Base-by-base conservation (phyloP, 2,329 filamentous ascomycete genomes). In the Pseudogymnoascus sp. region DNA sequence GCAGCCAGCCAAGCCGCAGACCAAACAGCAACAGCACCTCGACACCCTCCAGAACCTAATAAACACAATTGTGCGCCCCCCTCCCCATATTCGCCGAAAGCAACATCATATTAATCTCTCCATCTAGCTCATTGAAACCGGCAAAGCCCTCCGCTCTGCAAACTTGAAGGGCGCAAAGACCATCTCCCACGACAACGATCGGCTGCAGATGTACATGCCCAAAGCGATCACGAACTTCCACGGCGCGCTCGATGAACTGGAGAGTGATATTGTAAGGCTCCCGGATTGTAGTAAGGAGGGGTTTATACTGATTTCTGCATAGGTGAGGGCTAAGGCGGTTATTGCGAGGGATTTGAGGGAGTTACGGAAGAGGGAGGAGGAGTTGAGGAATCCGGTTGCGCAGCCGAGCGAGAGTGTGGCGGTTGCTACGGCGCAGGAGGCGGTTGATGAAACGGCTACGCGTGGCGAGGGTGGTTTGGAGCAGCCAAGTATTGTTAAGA, bases 111-210 rank as follows among this genome's bases (percentile, higher is more conserved):
- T 60, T n/a, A 39, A 33, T 19, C 11, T 21, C 10, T 26, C 60
- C 65, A 58, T 70, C 35, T 64, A 86, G 83, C 78, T 86, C 26
- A 76, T 86, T 12, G 80, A 85, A 70, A 82, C 80, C 1, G 83
- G 82, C 14, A 86, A 83, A 69, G 81, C 82, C 16, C 73, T 86
- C 11, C 81, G 77, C 59, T 74, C 78, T 1, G 78, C 78, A 38
- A 74, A 75, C 31, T 79, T 77, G 66, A 79, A 82, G 65, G 75
- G 76, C 12, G 73, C 77, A 41, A 76, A 74, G 63, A 74, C 74
- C 45, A 64, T 75, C 14, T 68, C 69, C 14, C 72, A 62, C 43
- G 63, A 65, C 5, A 69, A 68, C 19, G 59, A 65, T 11, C 64
- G 68, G 59, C 64, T 71, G 4, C 67, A 65, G 39, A 43, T 61